Percentiles rank a stretch among this genome's conserved stretches.
These are phyloP conservation scores for Cymbidium sinense DNA, from an alignment of 106 monocot genomes.

Conservation along the genomic window DNA sequence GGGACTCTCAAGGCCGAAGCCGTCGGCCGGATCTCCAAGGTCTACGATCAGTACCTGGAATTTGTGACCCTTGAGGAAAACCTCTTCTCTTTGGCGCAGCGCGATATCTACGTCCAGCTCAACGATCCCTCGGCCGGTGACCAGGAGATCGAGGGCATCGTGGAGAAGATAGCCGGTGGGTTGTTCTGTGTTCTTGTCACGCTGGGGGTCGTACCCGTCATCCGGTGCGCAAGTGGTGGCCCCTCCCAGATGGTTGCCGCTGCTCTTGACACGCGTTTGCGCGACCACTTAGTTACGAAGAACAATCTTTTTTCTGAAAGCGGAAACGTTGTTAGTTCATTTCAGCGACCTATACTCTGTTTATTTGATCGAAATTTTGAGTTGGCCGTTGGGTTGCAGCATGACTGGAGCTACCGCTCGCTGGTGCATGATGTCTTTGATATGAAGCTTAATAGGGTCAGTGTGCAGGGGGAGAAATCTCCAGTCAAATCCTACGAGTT, in stretches of 20 bases:
- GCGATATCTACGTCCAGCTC: constrained; percentile 51
- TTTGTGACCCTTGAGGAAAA: constrained; percentile 78
- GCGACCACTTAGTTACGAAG: constrained; percentile 67
- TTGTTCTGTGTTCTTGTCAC: constrained; percentile 80
- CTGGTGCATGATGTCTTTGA: constrained; percentile 80
- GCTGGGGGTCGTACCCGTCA: constrained; percentile 68
- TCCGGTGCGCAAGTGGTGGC: constrained; percentile 66
- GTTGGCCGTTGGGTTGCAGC: constrained; percentile 82
- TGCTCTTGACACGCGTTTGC: constrained; percentile 55
- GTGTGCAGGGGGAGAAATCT: constrained; percentile 45
- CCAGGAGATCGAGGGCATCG: constrained; percentile 60
- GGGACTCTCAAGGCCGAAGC: constrained; percentile 38
- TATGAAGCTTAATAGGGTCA: constrained; percentile 61
- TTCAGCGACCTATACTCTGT: constrained; percentile 80
- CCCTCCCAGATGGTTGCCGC: constrained; percentile 90
- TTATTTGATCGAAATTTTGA: constrained; percentile 92
- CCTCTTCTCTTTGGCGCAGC: constrained; percentile 77
- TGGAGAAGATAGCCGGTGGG: constrained; percentile 60
- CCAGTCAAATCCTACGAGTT: constrained; percentile 56
- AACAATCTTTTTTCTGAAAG: constrained; percentile 76
- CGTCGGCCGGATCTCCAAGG: constrained; percentile 47
- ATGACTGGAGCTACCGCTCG: constrained; percentile 87
- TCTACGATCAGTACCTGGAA: constrained; percentile 86
- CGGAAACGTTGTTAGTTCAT: constrained; percentile 30
- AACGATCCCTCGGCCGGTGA: constrained; percentile 82